Evolutionary conservation across 139 green algal species (phyloP), one percentile per base, ranked within the genome.

Genomic region (Chlorella sp.): DNA sequence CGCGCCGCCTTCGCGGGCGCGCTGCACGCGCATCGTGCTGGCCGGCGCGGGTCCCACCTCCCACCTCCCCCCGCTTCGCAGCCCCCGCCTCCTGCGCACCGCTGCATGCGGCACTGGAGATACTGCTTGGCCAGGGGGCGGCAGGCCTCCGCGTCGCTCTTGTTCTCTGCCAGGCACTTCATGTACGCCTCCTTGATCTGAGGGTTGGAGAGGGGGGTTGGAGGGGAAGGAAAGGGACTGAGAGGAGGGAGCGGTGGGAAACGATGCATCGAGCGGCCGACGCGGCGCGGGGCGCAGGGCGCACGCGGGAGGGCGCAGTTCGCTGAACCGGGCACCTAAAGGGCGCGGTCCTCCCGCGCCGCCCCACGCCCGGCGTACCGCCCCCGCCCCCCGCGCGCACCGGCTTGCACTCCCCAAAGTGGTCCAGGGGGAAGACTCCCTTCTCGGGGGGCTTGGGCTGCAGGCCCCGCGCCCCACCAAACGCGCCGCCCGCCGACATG

Each of bases 401-500:
- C 80, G 87, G 15, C 51, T 96, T 94, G 84, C 95, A 98, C 70
- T 98, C 95, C 0, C 82, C 91, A 81, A 98, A 98, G 58, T 98
- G 95, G 70, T 98, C 95, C 11, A 98, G 78, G 0, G 95, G 95
- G 63, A 98, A 98, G 0, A 98, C 92, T 29, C 95, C 95, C 82
- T 98, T 98, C 75, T 98, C 95, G 2, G 95, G 95, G 0, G 95
- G 73, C 64, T 87, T 86, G 0, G 95, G 83, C 62, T 81, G 72
- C 25, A 82, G 67, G n/a, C 85, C 87, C 0, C 91, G 74, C 2
- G 86, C 76, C 5, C 93, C 93, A 2, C 92, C 91, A 73, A 96
- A 92, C 1, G 83, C 80, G 25, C 81, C 83, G 5, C 80, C 76
- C 29, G 53, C 61, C 38, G 63, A 72, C 60, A 71, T 78, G 38